Evolutionary conservation across 2,329 filamentous ascomycete species (phyloP), one percentile per base, ranked within the genome.

Genomic region (Pestalotiopsis fici): DNA sequence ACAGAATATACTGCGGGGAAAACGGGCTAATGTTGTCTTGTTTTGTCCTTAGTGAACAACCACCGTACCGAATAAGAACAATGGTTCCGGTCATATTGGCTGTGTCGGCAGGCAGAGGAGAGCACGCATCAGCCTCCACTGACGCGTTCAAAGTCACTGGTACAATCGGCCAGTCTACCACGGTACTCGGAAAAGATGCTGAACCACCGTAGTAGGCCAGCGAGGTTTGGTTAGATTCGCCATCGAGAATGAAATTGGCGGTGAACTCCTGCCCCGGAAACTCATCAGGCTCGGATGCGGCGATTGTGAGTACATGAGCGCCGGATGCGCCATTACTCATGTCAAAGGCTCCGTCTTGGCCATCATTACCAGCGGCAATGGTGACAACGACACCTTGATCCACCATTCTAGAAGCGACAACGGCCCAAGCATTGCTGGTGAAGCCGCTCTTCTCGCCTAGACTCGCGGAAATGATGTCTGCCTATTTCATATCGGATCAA

Each of bases 371-470:
- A 6, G 69, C 66, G 12, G 70, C 69, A 21, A 74, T 71, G 5
- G 69, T 61, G 28, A 77, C 71, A 9, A 76, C 69, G 3, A 77
- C 74, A 23, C 75, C 73, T 65, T 74, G 68, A 21, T 75, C 72
- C 25, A 83, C 82, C 50, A 84, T 75, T 4, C 80, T 77, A 28
- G 77, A 79, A 9, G 81, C 78, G 2, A 84, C 73, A 1, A 80
- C 70, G 1, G 82, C 81, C 82, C 79, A 83, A 7, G 81, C 80
- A 43, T 82, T 82, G 43, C 81, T 66, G 9, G 70, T 71, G 62
- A 72, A 74, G 2, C 71, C 71, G 28, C 68, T 68, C 35, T 65
- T 69, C 65, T 72, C 71, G 12, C 72, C 73, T 0, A 74, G 43
- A 56, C 72, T 74, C 12, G 69, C 68, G 23, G 65, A 74, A 54